Evolutionary conservation across 805 yeast species (phyloP).

Genomic region (Suhomyces prunicola): DNA sequence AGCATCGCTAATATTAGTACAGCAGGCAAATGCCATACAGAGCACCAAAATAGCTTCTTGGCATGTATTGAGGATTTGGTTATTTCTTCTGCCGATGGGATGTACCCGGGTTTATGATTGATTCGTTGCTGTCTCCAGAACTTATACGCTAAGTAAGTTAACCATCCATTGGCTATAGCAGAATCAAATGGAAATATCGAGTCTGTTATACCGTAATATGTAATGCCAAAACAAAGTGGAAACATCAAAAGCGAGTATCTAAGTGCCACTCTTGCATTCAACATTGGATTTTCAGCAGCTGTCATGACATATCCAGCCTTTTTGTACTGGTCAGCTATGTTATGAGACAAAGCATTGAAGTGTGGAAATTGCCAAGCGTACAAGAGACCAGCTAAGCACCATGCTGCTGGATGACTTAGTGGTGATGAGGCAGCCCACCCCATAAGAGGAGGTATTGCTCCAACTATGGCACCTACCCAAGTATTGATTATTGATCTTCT

Average conservation of each 20-base stretch:
- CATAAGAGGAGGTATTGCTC: slow-evolving; percentile 98
- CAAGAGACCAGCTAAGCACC: slow-evolving; percentile 86
- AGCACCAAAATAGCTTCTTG: slow-evolving; percentile 85
- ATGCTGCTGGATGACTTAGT: slow-evolving; percentile 82
- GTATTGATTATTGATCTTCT: slow-evolving; percentile 83
- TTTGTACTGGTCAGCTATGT: slow-evolving; percentile 81
- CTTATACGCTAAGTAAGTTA: slow-evolving; percentile 69
- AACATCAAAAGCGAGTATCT: slow-evolving; percentile 91
- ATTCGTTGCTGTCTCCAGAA: slow-evolving; percentile 82
- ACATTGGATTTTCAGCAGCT: slow-evolving; percentile 84
- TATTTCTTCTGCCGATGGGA: slow-evolving; percentile 55
- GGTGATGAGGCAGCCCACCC: slow-evolving; percentile 94
- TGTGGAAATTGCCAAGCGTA: slow-evolving; percentile 99
- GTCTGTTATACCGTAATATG: slow-evolving; percentile 80
- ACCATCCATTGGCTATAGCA: slow-evolving; percentile 79
- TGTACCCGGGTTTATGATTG: slow-evolving; percentile 46
- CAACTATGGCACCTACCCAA: slow-evolving; percentile 99
- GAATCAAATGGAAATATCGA: slow-evolving; percentile 79
- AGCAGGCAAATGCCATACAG: slow-evolving; percentile 91
- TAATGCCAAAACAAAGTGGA: slow-evolving; percentile 82
- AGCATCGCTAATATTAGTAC: slow-evolving; percentile 87
- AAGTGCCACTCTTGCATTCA: slow-evolving; percentile 91
- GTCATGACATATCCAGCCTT: slow-evolving; percentile 98
- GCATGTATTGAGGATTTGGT: slow-evolving; percentile 67
- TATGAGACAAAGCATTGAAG: slow-evolving; percentile 87